Base-by-base conservation (phyloP, 1,284 basidiomycete genomes). In the Trichosporon sp. region DNA sequence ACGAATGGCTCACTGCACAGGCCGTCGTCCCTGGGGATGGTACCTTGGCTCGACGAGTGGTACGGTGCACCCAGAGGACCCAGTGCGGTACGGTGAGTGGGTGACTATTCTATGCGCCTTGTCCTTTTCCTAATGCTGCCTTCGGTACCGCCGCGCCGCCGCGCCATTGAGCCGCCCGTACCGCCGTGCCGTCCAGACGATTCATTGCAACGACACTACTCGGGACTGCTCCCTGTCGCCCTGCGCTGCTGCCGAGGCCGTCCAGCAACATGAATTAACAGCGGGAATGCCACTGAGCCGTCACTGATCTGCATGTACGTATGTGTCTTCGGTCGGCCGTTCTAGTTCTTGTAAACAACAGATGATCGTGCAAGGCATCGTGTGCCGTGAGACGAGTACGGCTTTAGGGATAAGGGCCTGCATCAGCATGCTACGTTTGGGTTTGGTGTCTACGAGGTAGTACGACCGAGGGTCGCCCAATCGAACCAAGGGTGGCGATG, bases 1-100 rank as follows among this genome's bases (percentile, higher is more conserved):
- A 63, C 32, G 43, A 16, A 10, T 14, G 32, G 43, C 59, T 63
- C 59, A 35, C 59, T 63, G 59, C 59, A 63, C 59, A 63, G 59
- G 59, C 59, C 59, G 32, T 35, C 43, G 43, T 46, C 43, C 43
- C 43, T 46, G 43, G 43, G 43, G 14, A n/a, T 46, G 32, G 14
- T 31, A 32, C 56, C 56, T 19, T 26, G 51, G 51, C 19, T 56
- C 19, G 51, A 56, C 21, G 2, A 8, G 10, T 26, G 51, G 51
- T 56, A 56, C 51, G 7, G 21, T 11, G 51, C 2, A 12, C 8
- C 43, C 43, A 46, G 35, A 14, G 26, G 26, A 26, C 26, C 26
- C 26, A 26, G 26, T 26, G 26, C 26, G 26, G 43, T 46, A 46
- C 43, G 16, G 43, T 46, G 43, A 46, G 43, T 46, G 43, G 43